Evolutionary conservation across 176 grass and related monocot genomes (phyloP), one percentile per base, ranked within the genome.

Genomic region (Tuctoria greenei): DNA sequence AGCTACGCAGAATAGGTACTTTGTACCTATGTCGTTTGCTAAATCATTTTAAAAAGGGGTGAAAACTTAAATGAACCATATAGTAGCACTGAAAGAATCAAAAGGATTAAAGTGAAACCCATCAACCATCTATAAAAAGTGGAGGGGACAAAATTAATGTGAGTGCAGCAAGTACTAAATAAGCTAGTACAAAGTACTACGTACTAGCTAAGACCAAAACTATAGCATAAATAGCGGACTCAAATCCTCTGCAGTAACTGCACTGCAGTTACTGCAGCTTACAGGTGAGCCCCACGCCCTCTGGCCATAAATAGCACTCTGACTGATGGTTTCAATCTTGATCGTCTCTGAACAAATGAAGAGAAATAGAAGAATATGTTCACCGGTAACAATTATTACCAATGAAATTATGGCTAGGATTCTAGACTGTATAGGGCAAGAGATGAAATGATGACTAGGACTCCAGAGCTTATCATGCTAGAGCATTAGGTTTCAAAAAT

Each of bases 61-160:
- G 44, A 46, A 46, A 46, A 15, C 2, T 15, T 2, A 10, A 15
- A n/a, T n/a, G n/a, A n/a, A n/a, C n/a, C n/a, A n/a, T n/a, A n/a
- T n/a, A n/a, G n/a, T n/a, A 77, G 8, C 12, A 59, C 18, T 36
- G 8, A 28, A 81, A 86, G 57, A 70, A 46, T 65, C 9, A 37
- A n/a, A 71, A 18, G 41, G 58, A 1, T 8, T 20, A 36, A n/a
- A 74, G 13, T 37, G 20, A 72, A 64, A 70, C 6, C 46, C 5
- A 56, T 57, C 2, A 67, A 73, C 27, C 7, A 73, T 66, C 54
- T 56, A 55, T 38, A 57, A 37, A 72, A 20, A 16, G 15, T 4
- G 8, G 27, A 24, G 41, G 25, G 23, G n/a, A n/a, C n/a, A 10
- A 14, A 61, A 18, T 12, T 20, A 26, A 45, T 6, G 46, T 28